Evolutionary conservation across 140 eudicot genomes (phyloP), one percentile per base, ranked within the genome.

Genomic region (Ambrosia hybrid): DNA sequence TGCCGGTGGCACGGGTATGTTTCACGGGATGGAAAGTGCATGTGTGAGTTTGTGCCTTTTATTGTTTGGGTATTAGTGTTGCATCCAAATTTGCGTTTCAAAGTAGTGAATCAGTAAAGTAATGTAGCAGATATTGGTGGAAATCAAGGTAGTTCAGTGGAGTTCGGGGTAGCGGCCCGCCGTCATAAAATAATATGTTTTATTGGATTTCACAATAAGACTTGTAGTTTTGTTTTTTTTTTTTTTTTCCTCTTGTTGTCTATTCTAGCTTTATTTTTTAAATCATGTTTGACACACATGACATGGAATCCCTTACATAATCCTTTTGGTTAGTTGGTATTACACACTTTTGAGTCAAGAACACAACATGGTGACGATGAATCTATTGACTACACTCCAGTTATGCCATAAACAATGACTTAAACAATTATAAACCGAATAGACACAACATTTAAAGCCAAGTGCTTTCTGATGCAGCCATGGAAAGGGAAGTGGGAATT

Each of bases 271-370:
- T 21, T 21, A 21, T 21, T 21, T 21, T 21, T 21, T 21, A 21
- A 21, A 21, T 21, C 26, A 21, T 21, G 26, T 21, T 21, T 21
- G 26, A 21, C 26, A 21, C 26, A 65, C 41, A 65, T 78, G 82
- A 78, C 82, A 46, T 78, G 82, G 82, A 72, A 56, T 78, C 72
- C 78, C 59, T 49, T 56, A 64, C 53, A 64, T 26, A 78, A 51
- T 26, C 45, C 68, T 43, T 56, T 55, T 72, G 78, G 73, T 78
- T 78, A 43, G 82, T 71, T 78, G 65, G 57, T 30, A 56, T 45
- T 58, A 72, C 74, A 78, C 78, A 56, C 70, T 45, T 78, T 55
- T 72, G 78, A 78, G 82, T 78, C 78, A 78, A 78, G 46, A 78
- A 78, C 73, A 65, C 78, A 72, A 72, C 68, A 78, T 78, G 82